A percentile compares a stretch with the other conserved stretches of the same genome.
Evolutionary conservation across 2,329 filamentous ascomycete genomes (phyloP).

Genomic region (Laburnicola sp.): DNA sequence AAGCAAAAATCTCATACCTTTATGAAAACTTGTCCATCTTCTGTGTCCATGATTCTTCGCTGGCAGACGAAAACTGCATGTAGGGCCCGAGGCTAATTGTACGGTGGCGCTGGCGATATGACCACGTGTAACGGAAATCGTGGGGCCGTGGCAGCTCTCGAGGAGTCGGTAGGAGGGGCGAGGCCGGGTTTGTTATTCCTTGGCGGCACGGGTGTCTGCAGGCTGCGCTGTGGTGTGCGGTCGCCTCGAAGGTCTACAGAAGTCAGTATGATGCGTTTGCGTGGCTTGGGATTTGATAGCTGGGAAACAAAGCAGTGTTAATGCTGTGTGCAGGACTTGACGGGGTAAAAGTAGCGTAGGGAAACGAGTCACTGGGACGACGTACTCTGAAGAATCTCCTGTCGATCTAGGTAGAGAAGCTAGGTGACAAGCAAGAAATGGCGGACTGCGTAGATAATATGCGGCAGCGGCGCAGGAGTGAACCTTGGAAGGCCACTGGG

Average conservation of each 20-base stretch:
- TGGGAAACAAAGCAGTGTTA: conserved; percentile 6
- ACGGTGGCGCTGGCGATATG: conserved; percentile 1
- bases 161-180: background rate
- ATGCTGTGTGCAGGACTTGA: conserved; percentile 15
- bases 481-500: conserved; percentile 26
- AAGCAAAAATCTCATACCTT: conserved; percentile 61
- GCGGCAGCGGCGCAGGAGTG: conserved; percentile 37
- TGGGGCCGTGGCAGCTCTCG: background rate
- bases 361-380: conserved; percentile 7
- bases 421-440: conserved; percentile 32
- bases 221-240: background rate
- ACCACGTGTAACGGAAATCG: background rate
- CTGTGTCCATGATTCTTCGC: conserved; percentile 69
- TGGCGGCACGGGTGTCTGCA: background rate
- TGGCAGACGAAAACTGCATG: conserved; percentile 39
- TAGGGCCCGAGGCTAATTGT: conserved; percentile 25
- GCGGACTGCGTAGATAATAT: conserved; percentile 38
- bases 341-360: conserved; percentile 16
- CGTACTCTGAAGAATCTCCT: conserved; percentile 27
- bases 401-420: conserved; percentile 37
- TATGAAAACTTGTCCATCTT: conserved; percentile 87
- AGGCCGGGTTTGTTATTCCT: background rate
- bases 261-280: background rate
- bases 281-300: background rate
- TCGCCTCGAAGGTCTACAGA: background rate